Evolutionary conservation across 106 monocot species (phyloP).

Genomic region (Amphibolis antarctica): DNA sequence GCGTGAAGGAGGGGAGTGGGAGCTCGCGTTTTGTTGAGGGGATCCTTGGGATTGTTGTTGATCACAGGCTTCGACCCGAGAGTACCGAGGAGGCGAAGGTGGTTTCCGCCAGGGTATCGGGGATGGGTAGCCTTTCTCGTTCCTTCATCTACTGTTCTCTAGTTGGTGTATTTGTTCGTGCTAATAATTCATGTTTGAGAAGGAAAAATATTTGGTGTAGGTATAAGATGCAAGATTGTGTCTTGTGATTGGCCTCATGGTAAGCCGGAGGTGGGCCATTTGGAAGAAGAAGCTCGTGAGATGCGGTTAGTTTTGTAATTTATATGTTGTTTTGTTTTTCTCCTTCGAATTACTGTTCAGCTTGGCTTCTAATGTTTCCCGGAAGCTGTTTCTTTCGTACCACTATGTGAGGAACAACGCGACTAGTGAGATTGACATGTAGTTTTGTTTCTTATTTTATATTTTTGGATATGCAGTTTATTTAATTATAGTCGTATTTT

Average conservation of each 20-base stretch:
- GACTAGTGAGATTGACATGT: not conserved
- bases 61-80: constrained; percentile 64
- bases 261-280: constrained; percentile 58
- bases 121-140: constrained; percentile 41
- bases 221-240: constrained; percentile 61
- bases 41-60: constrained; percentile 78
- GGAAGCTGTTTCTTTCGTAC: too few relatives aligned
- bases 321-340: not conserved
- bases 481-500: constrained; percentile 6
- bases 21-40: constrained; percentile 44
- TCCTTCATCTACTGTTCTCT: not conserved
- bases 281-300: constrained; percentile 84
- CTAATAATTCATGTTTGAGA: not conserved
- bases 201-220: constrained; percentile 14
- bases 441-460: not conserved
- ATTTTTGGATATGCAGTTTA: not conserved
- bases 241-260: constrained; percentile 66
- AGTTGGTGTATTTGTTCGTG: not conserved
- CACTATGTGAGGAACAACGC: too few relatives aligned
- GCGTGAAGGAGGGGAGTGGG: not conserved
- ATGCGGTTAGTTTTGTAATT: constrained; percentile 44
- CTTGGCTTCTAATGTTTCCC: too few relatives aligned
- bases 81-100: constrained; percentile 65
- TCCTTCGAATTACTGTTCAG: not conserved
- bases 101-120: constrained; percentile 46